Evolutionary conservation across 495 filamentous ascomycete genomes (phyloP).

Genomic region (Aspergillus biplanus): DNA sequence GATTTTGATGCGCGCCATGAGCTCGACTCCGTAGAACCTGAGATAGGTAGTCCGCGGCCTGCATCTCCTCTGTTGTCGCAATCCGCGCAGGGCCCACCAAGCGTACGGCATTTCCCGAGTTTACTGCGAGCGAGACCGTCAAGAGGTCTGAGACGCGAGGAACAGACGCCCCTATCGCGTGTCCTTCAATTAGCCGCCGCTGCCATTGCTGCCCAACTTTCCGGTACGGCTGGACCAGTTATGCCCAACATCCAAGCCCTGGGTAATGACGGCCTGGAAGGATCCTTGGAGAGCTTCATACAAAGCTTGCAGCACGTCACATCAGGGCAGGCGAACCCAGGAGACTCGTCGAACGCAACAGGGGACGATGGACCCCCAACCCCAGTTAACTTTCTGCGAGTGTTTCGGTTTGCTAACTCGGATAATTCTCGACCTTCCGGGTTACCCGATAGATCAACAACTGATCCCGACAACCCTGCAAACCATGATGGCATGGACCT

Average conservation of each 20-base stretch:
- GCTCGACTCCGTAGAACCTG: constrained; percentile 48
- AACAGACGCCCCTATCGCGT: constrained; percentile 60
- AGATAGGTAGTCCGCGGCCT: constrained; percentile 28
- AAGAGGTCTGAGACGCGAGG: constrained; percentile 54
- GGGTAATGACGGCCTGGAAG: constrained; percentile 59
- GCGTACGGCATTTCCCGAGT: constrained; percentile 45
- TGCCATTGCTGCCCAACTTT: constrained; percentile 63
- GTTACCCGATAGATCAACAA: constrained; percentile 25
- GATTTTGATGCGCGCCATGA: constrained; percentile 48
- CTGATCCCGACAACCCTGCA: constrained; percentile 22
- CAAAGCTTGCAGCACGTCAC: constrained; percentile 59
- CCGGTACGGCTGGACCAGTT: constrained; percentile 56
- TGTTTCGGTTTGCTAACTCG: constrained; percentile 63
- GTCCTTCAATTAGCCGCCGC: constrained; percentile 63
- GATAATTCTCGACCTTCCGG: constrained; percentile 32
- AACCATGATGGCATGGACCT: constrained; percentile 38
- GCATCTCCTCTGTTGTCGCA: constrained; percentile 32
- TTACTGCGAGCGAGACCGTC: constrained; percentile 53
- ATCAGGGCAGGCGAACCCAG: constrained; percentile 42
- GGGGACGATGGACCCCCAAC: constrained; percentile 37
- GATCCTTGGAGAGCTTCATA: constrained; percentile 59
- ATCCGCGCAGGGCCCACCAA: constrained; percentile 30
- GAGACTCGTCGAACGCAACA: constrained; percentile 32
- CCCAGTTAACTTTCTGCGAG: constrained; percentile 62
- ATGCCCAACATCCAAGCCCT: constrained; percentile 62